Conservation (phyloP, 257 asterid species). For the Solanum etuberosum region DNA sequence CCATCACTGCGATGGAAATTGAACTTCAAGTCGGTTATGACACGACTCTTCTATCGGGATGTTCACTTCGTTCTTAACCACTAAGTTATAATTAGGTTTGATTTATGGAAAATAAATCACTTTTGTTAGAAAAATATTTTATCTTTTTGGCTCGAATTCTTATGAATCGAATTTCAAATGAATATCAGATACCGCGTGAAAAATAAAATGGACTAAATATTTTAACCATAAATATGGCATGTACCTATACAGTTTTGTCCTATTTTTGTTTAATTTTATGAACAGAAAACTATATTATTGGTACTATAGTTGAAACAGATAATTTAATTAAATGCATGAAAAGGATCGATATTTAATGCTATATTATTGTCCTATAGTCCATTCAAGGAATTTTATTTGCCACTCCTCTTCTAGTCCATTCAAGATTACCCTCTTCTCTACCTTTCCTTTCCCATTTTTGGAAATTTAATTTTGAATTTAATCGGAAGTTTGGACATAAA, state of each 20-base stretch:
- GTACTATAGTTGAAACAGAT: not conserved
- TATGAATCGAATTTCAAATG: fast-evolving
- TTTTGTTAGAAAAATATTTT: not conserved
- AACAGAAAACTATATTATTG: not conserved
- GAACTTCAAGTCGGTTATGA: not conserved
- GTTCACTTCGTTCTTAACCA: not conserved
- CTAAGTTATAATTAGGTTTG: not conserved
- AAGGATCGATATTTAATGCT: not conserved
- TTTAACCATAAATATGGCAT: not conserved
- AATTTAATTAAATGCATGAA: not conserved
- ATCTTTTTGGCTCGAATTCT: not conserved
- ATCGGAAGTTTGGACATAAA: not conserved
- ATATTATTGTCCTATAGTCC: not conserved
- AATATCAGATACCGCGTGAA: fast-evolving
- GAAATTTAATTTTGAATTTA: not conserved
- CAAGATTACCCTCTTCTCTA: not conserved
- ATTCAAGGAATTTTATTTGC: not conserved
- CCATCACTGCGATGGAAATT: not conserved
- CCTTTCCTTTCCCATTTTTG: not conserved
- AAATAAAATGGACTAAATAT: too few relatives aligned
- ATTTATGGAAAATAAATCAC: not conserved
- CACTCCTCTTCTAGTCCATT: not conserved
- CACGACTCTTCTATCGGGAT: fast-evolving
- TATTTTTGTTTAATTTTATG: not conserved
- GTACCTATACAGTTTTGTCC: not conserved